These are phyloP conservation scores for Picochlorum sp. DNA, from an alignment of 139 green algal genomes.

Conservation along the genomic window DNA sequence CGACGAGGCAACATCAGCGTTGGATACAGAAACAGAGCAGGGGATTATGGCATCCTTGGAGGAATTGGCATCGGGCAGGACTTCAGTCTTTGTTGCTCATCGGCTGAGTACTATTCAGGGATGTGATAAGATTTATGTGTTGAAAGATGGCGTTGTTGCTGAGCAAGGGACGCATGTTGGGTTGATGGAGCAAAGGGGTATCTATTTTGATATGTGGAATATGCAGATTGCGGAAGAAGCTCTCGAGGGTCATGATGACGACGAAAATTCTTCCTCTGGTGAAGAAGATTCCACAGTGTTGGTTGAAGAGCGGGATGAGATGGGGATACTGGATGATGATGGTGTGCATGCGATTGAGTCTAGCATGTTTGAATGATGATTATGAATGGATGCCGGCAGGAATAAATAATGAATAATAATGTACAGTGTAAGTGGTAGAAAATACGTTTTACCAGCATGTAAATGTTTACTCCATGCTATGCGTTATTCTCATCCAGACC, in stretches of 20 bases:
- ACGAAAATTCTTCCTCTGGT: neutral
- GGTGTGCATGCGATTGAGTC: too few relatives aligned
- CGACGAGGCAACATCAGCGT: conserved; percentile 77
- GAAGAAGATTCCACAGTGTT: neutral
- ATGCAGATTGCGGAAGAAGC: conserved; percentile 24
- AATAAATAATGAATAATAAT: too few relatives aligned
- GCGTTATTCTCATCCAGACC: conserved; percentile 1
- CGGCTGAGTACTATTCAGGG: conserved; percentile 66
- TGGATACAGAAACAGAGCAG: conserved; percentile 80
- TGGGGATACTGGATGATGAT: too few relatives aligned
- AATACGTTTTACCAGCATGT: too few relatives aligned
- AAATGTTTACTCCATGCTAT: too few relatives aligned
- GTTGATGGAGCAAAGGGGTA: conserved; percentile 39
- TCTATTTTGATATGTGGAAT: conserved; percentile 37
- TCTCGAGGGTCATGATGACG: conserved; percentile 14
- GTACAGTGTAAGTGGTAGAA: too few relatives aligned
- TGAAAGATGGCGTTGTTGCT: conserved; percentile 43
- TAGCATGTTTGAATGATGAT: too few relatives aligned
- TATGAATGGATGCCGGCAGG: too few relatives aligned
- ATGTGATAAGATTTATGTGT: conserved; percentile 71
- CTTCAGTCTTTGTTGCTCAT: conserved; percentile 91
- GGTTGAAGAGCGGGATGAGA: too few relatives aligned
- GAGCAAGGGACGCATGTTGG: conserved; percentile 58
- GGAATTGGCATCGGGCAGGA: conserved; percentile 51
- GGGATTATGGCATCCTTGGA: conserved; percentile 62